A percentile compares a stretch with the other conserved stretches of the same genome.
Evolutionary conservation across 1,284 basidiomycete genomes (phyloP).

Genomic region (Meripilus lineatus): DNA sequence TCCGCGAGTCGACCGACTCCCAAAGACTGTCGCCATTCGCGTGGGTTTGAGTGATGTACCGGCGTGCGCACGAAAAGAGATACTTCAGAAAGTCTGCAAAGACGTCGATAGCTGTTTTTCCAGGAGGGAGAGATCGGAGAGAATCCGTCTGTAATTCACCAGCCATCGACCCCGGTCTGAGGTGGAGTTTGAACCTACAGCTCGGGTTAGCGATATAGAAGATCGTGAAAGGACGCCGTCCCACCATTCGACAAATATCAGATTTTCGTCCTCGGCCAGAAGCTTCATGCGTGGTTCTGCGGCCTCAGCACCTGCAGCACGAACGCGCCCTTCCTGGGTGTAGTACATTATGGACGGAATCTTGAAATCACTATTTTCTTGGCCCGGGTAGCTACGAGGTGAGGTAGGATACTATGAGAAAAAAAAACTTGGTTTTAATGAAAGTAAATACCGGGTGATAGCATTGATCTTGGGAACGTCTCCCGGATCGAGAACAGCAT

Average conservation of each 20-base stretch:
- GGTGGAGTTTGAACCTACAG: slow-evolving; percentile 54
- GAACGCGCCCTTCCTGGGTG: slow-evolving; percentile 35
- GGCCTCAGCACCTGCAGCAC: slow-evolving; percentile 50
- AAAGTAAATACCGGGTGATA: slow-evolving; percentile 33
- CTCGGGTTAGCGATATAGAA: not conserved
- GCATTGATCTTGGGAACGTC: slow-evolving; percentile 39
- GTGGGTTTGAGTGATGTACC: slow-evolving; percentile 63
- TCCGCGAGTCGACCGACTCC: slow-evolving; percentile 49
- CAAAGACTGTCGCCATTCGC: slow-evolving; percentile 54
- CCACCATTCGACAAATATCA: slow-evolving; percentile 48
- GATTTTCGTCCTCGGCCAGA: slow-evolving; percentile 40
- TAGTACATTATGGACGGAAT: slow-evolving; percentile 56
- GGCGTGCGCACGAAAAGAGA: slow-evolving; percentile 53
- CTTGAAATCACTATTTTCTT: slow-evolving; percentile 43
- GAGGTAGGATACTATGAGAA: too few relatives aligned
- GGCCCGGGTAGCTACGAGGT: slow-evolving; percentile 41
- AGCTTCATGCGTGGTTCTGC: slow-evolving; percentile 35
- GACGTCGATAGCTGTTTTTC: slow-evolving; percentile 2
- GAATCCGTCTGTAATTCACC: not conserved
- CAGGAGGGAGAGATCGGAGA: not conserved
- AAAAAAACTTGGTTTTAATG: not conserved
- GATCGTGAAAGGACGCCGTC: too few relatives aligned
- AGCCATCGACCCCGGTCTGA: slow-evolving; percentile 36
- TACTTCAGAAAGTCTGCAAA: slow-evolving; percentile 16
- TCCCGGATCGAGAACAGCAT: slow-evolving; percentile 42